A percentile compares a stretch with the other conserved stretches of the same genome.
These are phyloP conservation scores for Neonectria neomacrospora DNA, from an alignment of 2,329 filamentous ascomycete species.

Conservation along the genomic window DNA sequence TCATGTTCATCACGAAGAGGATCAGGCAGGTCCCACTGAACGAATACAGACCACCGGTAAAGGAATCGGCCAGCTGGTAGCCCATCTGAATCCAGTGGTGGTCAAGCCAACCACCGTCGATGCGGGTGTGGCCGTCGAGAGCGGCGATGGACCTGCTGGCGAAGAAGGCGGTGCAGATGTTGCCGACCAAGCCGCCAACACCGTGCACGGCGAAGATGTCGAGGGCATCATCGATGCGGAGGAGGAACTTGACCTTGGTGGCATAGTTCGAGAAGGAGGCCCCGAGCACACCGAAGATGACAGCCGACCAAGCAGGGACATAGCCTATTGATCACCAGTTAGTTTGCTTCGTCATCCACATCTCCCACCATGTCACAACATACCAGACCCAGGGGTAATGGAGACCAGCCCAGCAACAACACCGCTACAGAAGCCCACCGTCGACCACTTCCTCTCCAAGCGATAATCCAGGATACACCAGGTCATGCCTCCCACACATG, in stretches of 20 bases:
- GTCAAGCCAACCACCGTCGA: constrained; percentile 84
- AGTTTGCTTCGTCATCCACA: neutral
- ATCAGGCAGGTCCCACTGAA: constrained; percentile 83
- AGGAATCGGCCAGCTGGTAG: constrained; percentile 85
- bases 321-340: constrained; percentile 60
- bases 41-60: constrained; percentile 80
- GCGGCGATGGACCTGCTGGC: constrained; percentile 86
- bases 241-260: constrained; percentile 88
- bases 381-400: constrained; percentile 87
- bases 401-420: constrained; percentile 88
- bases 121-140: constrained; percentile 75
- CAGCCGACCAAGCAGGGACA: constrained; percentile 85
- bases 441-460: constrained; percentile 90
- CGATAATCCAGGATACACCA: constrained; percentile 93
- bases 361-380: constrained; percentile 30
- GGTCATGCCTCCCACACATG: constrained; percentile 85
- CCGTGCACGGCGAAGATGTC: constrained; percentile 90
- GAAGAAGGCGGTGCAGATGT: constrained; percentile 83
- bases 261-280: constrained; percentile 87
- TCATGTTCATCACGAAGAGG: constrained; percentile 81
- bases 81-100: constrained; percentile 84
- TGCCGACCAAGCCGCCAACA: constrained; percentile 81
- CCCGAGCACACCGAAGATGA: constrained; percentile 81
- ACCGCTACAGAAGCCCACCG: constrained; percentile 92
- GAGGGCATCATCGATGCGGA: constrained; percentile 84